Conservation (phyloP, 2,329 filamentous ascomycete species). For the Apiospora hydei region DNA sequence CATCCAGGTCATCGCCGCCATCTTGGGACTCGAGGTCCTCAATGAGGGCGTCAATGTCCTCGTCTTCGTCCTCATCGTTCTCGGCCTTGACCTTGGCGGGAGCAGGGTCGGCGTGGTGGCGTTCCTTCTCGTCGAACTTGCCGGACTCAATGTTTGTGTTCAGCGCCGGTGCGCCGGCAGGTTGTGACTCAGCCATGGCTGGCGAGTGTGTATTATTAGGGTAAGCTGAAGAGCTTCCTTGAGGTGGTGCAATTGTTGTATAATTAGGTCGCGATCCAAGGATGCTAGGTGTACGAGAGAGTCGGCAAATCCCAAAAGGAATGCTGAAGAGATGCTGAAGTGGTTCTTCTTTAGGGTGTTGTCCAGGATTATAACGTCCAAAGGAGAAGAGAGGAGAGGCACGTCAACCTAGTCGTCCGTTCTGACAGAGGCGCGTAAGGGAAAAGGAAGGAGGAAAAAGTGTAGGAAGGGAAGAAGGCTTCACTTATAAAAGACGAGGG, state of each 20-base stretch:
- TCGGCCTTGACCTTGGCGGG: constrained; percentile 51
- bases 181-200: constrained; percentile 63
- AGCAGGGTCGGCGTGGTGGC: constrained; percentile 44
- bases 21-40: constrained; percentile 87
- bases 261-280: constrained; percentile 23
- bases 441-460: constrained; percentile 23
- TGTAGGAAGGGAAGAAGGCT: constrained; percentile 1
- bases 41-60: constrained; percentile 86
- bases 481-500: constrained; percentile 23
- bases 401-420: constrained; percentile 26
- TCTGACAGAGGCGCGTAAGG: constrained; percentile 24
- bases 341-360: constrained; percentile 22
- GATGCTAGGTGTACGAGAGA: constrained; percentile 23
- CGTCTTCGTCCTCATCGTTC: constrained; percentile 76
- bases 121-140: constrained; percentile 69
- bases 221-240: constrained; percentile 25
- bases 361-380: constrained; percentile 23
- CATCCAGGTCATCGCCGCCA: constrained; percentile 70
- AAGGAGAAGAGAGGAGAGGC: constrained; percentile 26
- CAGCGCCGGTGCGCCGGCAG: constrained; percentile 62
- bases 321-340: constrained; percentile 24
- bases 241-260: constrained; percentile 9
- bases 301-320: constrained; percentile 21
- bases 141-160: constrained; percentile 71
- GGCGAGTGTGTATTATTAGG: constrained; percentile 31